Evolutionary conservation across 75 land plant genomes (phyloP).

Genomic region (Ceratopteris richardii): DNA sequence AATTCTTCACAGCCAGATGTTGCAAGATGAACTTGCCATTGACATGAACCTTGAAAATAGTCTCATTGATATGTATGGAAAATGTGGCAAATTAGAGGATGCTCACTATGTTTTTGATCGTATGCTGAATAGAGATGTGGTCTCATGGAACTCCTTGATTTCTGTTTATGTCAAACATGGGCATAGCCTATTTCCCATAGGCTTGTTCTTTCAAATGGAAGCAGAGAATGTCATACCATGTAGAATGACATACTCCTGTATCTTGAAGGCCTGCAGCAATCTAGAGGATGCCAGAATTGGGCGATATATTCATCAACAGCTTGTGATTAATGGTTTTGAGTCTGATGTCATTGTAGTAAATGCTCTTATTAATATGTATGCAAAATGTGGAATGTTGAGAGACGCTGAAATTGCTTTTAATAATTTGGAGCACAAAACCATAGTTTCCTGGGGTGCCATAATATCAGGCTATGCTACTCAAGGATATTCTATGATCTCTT

Average conservation of each 20-base stretch:
- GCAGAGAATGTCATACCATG: not conserved
- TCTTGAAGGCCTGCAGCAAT: slow-evolving; percentile 28
- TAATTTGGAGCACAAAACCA: slow-evolving; percentile 16
- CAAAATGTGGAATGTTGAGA: slow-evolving; percentile 44
- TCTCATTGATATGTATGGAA: slow-evolving; percentile 45
- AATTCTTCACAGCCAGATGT: slow-evolving; percentile 19
- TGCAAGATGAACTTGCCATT: slow-evolving; percentile 17
- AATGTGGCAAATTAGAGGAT: slow-evolving; percentile 28
- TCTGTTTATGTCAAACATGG: slow-evolving; percentile 37
- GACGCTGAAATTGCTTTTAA: slow-evolving; percentile 37
- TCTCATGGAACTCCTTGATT: slow-evolving; percentile 51
- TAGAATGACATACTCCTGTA: not conserved
- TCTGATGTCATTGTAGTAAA: slow-evolving; percentile 31
- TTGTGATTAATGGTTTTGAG: slow-evolving; percentile 40
- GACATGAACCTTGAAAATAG: slow-evolving; percentile 27
- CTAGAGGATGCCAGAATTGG: slow-evolving; percentile 35
- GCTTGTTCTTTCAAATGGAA: slow-evolving; percentile 29
- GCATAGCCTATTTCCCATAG: slow-evolving; percentile 25
- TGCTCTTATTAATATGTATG: slow-evolving; percentile 48
- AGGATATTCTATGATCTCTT: slow-evolving; percentile 15
- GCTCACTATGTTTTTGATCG: slow-evolving; percentile 19
- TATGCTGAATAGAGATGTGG: slow-evolving; percentile 24
- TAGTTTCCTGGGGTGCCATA: slow-evolving; percentile 65
- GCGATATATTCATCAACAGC: slow-evolving; percentile 30
- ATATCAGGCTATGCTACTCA: slow-evolving; percentile 59